Conservation (phyloP, 352 stramenopile genomes). For the Elongisporangium anandrum region DNA sequence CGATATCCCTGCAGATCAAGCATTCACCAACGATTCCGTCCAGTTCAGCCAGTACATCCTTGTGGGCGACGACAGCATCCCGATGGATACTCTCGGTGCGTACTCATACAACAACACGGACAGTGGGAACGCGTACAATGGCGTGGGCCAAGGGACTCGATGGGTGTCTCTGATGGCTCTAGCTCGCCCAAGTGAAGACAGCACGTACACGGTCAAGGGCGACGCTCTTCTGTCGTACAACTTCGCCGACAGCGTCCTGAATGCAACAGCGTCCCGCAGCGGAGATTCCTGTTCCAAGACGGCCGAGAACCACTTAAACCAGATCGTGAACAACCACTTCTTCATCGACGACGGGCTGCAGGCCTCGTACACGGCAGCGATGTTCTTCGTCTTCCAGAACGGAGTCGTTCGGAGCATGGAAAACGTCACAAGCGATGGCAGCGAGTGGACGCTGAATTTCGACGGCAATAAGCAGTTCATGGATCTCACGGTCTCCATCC, state of each 20-base stretch:
- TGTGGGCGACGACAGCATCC: slow-evolving; percentile 31
- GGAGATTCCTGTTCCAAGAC: slow-evolving; percentile 27
- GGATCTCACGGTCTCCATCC: too few species aligned
- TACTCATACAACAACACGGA: slow-evolving; percentile 8
- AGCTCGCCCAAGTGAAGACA: slow-evolving; percentile 11
- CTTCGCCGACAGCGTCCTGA: slow-evolving; percentile 6
- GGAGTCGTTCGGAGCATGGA: slow-evolving; percentile 20
- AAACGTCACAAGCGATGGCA: too few species aligned
- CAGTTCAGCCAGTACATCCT: slow-evolving; percentile 21
- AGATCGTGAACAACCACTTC: slow-evolving; percentile 34
- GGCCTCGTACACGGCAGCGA: slow-evolving; percentile 35
- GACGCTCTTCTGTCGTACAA: slow-evolving; percentile 33
- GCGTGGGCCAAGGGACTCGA: slow-evolving; percentile 23
- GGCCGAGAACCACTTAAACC: slow-evolving; percentile 26
- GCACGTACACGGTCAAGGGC: slow-evolving; percentile 11
- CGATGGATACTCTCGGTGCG: slow-evolving; percentile 20
- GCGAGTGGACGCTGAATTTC: too few species aligned
- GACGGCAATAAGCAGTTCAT: too few species aligned
- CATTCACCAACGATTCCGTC: slow-evolving; percentile 1
- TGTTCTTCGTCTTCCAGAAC: slow-evolving; percentile 62
- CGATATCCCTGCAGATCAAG: slow-evolving; percentile 20
- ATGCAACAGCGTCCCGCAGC: slow-evolving; percentile 18
- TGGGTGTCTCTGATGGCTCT: slow-evolving; percentile 36
- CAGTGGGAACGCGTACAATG: too few species aligned
- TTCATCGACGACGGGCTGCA: slow-evolving; percentile 43